phyloP scores from a whole-genome alignment of 2,329 filamentous ascomycete genomes.

The Davidsoniella eucalypti region DNA sequence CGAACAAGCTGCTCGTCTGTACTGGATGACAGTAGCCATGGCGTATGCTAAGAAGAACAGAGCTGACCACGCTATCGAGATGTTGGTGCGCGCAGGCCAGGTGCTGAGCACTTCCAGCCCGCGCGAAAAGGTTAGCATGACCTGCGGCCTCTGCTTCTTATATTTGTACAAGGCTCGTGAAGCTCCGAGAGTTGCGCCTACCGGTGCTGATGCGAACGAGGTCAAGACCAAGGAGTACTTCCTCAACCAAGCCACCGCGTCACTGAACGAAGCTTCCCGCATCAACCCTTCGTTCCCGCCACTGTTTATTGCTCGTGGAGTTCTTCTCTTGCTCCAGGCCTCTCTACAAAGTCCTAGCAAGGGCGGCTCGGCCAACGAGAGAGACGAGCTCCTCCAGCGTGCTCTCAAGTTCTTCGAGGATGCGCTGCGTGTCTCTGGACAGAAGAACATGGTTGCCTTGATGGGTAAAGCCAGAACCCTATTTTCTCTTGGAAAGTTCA shows the following conservation, averaged over 20 bases:
- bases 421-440: conserved; percentile 66
- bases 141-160: conserved; percentile 79
- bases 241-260: conserved; percentile 75
- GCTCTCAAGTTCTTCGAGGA: conserved; percentile 92
- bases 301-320: conserved; percentile 78
- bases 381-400: conserved; percentile 63
- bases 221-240: conserved; percentile 87
- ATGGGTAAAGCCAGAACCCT: conserved; percentile 78
- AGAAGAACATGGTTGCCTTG: conserved; percentile 80
- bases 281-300: conserved; percentile 87
- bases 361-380: conserved; percentile 29
- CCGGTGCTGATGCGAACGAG: conserved; percentile 49
- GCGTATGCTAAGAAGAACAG: conserved; percentile 95
- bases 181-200: conserved; percentile 46
- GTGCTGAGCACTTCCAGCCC: conserved; percentile 54
- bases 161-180: conserved; percentile 79
- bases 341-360: conserved; percentile 59
- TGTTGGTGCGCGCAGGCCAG: conserved; percentile 55
- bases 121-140: conserved; percentile 71
- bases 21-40: conserved; percentile 96
- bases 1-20: conserved; percentile 75
- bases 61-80: conserved; percentile 66
- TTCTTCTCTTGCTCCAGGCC: conserved; percentile 72
- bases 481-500: conserved; percentile 74
- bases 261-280: conserved; percentile 85